Evolutionary conservation across 352 stramenopile species (phyloP), one percentile per base, ranked within the genome.

Genomic region (Phytophthora cryptogea): DNA sequence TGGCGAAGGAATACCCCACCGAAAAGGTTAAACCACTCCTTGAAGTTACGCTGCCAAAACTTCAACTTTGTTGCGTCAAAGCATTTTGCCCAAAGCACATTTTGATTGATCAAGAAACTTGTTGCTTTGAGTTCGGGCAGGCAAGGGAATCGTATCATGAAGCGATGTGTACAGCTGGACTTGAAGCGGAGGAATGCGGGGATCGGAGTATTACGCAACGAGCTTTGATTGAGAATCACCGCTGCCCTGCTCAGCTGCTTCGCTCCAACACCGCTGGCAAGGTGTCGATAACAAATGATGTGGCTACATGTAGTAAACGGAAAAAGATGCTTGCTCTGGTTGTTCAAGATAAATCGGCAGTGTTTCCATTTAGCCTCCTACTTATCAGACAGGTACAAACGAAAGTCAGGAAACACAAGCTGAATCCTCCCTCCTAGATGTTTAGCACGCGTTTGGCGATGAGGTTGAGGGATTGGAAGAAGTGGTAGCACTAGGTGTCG

Each of bases 11-110:
- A 27, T 8, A 43, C 30, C 5, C 40, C 56, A 58, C 37, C 56
- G 40, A 58, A 46, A 62, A n/a, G 16, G 11, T 54, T 61, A 55
- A 61, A 54, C 43, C 33, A 16, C 44, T 51, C 48, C 14, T 23
- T 66, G 49, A 66, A 66, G 48, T 48, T 59, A 27, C 48, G 26
- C 16, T 47, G 16, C 41, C n/a, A 65, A 28, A 65, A 59, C 49
- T 65, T 65, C 57, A 65, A 65, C 57, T 48, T 54, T 39, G 49
- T 36, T 48, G 48, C 57, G 52, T 65, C 41, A 65, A 65, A 43
- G 48, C 48, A 64, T 59, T 59, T 63, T 58, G 46, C 45, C 55
- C 46, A 23, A 60, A 37, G 20, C 20, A 23, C 20, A 2, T 23
- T 23, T 23, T 23, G 20, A 23, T 23, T n/a, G n/a, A n/a, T 23